Evolutionary conservation across 192 early-diverging fungal species (phyloP).

Genomic region (Pilaira anomala): DNA sequence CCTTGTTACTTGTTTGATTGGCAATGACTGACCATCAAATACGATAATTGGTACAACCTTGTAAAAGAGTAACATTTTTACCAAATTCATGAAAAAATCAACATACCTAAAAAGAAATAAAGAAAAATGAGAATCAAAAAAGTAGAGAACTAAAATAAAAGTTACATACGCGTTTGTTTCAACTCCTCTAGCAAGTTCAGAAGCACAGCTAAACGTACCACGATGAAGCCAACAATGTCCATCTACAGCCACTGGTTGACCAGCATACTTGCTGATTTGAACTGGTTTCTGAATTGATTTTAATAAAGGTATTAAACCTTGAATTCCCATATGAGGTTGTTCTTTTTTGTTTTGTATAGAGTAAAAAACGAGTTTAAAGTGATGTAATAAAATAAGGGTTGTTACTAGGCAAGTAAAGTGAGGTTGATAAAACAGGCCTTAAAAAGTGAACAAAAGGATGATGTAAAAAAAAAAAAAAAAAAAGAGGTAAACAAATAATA

Average conservation of each 20-base stretch:
- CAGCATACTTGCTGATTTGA: slow-evolving; percentile 69
- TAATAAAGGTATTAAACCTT: slow-evolving; percentile 78
- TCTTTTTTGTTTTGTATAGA: no score
- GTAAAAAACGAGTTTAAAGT: no score
- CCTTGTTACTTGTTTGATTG: slow-evolving; percentile 80
- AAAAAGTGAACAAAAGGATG: no score
- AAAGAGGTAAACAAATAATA: no score
- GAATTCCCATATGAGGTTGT: slow-evolving; percentile 76
- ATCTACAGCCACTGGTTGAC: slow-evolving; percentile 80
- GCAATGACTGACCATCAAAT: slow-evolving; percentile 91
- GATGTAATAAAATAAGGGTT: no score
- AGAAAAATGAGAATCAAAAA: neutral
- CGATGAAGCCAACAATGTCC: slow-evolving; percentile 95
- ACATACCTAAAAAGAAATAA: slow-evolving; percentile 68
- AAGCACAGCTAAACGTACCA: slow-evolving; percentile 81
- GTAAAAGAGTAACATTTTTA: slow-evolving; percentile 69
- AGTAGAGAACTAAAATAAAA: neutral
- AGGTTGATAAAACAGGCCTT: no score
- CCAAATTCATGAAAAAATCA: slow-evolving; percentile 71
- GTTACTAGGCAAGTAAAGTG: no score
- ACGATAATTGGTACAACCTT: slow-evolving; percentile 81
- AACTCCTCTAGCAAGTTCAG: slow-evolving; percentile 68
- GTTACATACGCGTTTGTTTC: slow-evolving; percentile 69
- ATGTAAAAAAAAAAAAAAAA: no score
- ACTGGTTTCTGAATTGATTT: slow-evolving; percentile 67